Evolutionary conservation across 2,329 filamentous ascomycete genomes (phyloP).

Genomic region (Calonectria ilicicola): DNA sequence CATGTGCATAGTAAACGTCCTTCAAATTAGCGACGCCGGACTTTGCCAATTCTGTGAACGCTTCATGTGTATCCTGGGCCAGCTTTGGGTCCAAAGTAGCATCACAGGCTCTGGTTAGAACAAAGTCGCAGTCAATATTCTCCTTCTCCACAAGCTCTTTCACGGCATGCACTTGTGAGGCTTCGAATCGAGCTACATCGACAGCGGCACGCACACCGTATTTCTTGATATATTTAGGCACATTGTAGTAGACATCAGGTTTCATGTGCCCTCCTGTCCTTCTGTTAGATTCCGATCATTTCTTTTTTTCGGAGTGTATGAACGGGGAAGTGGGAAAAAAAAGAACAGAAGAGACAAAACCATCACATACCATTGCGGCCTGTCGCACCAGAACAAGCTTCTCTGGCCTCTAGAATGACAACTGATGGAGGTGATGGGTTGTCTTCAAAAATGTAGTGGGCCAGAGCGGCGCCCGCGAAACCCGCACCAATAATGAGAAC

Average conservation of each 20-base stretch:
- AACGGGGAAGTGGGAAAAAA: no score
- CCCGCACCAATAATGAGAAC: conserved; percentile 54
- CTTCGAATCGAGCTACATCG: conserved; percentile 36
- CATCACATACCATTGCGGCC: conserved; percentile 46
- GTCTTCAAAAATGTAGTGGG: conserved; percentile 52
- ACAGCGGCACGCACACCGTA: conserved; percentile 33
- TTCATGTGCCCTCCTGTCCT: conserved; percentile 34
- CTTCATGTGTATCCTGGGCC: conserved; percentile 18
- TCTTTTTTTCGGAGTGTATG: no score
- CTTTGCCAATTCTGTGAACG: conserved; percentile 1
- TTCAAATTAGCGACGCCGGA: background rate
- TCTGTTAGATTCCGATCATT: background rate
- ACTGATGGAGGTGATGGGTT: conserved; percentile 35
- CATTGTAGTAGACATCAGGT: conserved; percentile 30
- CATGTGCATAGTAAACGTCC: background rate
- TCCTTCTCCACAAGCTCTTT: conserved; percentile 49
- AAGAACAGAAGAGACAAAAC: background rate
- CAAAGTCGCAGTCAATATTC: conserved; percentile 23
- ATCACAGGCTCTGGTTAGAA: conserved; percentile 49
- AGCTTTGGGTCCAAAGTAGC: conserved; percentile 45
- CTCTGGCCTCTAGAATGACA: conserved; percentile 48
- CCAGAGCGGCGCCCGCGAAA: conserved; percentile 51
- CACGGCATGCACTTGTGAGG: conserved; percentile 39
- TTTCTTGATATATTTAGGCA: conserved; percentile 26
- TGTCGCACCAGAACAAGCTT: conserved; percentile 50